A percentile compares a stretch with the other conserved stretches of the same genome.
Conservation (phyloP, 768 basidiomycete species). For the Phylloporus arenicola region DNA sequence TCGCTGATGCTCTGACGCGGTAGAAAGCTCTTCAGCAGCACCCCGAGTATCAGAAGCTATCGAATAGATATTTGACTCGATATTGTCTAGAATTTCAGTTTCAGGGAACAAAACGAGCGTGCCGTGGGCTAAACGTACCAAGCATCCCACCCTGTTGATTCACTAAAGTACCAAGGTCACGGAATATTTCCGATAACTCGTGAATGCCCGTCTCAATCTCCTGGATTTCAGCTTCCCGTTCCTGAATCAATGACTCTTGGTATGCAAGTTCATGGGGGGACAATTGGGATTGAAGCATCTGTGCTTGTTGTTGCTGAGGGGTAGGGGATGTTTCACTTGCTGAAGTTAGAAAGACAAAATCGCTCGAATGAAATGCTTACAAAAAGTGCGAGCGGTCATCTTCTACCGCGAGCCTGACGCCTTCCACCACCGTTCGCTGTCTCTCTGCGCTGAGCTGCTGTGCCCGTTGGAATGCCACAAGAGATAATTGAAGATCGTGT, state of each 20-base stretch:
- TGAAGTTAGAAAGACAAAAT: slow-evolving; percentile 1
- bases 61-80: slow-evolving; percentile 87
- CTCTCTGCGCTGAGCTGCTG: slow-evolving; percentile 86
- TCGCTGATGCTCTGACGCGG: slow-evolving; percentile 90
- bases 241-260: slow-evolving; percentile 78
- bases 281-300: slow-evolving; percentile 64
- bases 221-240: slow-evolving; percentile 90
- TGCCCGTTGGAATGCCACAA: slow-evolving; percentile 88
- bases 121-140: slow-evolving; percentile 47
- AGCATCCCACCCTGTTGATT: slow-evolving; percentile 93
- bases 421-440: slow-evolving; percentile 85
- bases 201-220: slow-evolving; percentile 97
- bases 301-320: slow-evolving; percentile 62
- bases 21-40: slow-evolving; percentile 81
- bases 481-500: slow-evolving; percentile 84
- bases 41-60: slow-evolving; percentile 77
- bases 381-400: slow-evolving; percentile 47
- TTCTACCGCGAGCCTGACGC: slow-evolving; percentile 79
- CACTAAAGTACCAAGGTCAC: slow-evolving; percentile 91
- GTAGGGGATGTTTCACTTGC: slow-evolving; percentile 37
- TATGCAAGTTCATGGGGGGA: slow-evolving; percentile 91
- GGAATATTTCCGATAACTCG: slow-evolving; percentile 93
- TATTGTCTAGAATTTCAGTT: slow-evolving; percentile 62
- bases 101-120: background rate
- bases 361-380: background rate